Conservation (phyloP, 2,329 filamentous ascomycete species). For the Podosphaera xanthii region DNA sequence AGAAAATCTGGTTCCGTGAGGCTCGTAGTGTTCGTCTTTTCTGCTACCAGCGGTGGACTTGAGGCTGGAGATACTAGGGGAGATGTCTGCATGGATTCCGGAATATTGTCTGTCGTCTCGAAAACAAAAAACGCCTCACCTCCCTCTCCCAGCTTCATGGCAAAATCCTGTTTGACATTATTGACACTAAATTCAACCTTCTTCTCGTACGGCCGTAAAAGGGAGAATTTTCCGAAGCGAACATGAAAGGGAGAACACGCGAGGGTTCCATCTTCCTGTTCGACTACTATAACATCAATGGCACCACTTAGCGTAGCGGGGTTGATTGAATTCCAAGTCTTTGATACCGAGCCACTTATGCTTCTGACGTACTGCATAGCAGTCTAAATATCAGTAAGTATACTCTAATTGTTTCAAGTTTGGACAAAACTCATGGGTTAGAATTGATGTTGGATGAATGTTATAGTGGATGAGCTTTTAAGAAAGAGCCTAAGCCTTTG, state of each 20-base stretch:
- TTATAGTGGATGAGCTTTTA: no score
- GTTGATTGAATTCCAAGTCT: constrained; percentile 99
- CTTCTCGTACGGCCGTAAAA: constrained; percentile 86
- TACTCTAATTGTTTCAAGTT: no score
- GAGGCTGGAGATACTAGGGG: constrained; percentile 75
- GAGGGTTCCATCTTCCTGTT: constrained; percentile 76
- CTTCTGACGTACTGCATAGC: constrained; percentile 94
- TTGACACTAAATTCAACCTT: constrained; percentile 98
- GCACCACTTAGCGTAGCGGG: constrained; percentile 90
- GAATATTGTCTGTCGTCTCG: constrained; percentile 77
- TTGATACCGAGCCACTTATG: constrained; percentile 84
- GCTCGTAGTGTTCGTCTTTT: constrained; percentile 20
- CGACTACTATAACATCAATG: constrained; percentile 96
- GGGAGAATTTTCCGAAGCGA: constrained; percentile 93
- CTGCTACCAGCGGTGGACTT: constrained; percentile 45
- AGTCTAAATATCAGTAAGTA: not conserved
- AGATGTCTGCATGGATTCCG: constrained; percentile 83
- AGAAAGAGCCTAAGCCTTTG: no score
- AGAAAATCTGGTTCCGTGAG: constrained; percentile 49
- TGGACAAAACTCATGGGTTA: no score
- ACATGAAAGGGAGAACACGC: constrained; percentile 96
- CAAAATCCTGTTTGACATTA: constrained; percentile 70
- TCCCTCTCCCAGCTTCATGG: constrained; percentile 95
- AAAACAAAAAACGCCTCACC: constrained; percentile 99
- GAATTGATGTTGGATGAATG: no score